These are phyloP conservation scores for Xylaria acuta DNA, from an alignment of 495 filamentous ascomycete species.

Conservation along the genomic window DNA sequence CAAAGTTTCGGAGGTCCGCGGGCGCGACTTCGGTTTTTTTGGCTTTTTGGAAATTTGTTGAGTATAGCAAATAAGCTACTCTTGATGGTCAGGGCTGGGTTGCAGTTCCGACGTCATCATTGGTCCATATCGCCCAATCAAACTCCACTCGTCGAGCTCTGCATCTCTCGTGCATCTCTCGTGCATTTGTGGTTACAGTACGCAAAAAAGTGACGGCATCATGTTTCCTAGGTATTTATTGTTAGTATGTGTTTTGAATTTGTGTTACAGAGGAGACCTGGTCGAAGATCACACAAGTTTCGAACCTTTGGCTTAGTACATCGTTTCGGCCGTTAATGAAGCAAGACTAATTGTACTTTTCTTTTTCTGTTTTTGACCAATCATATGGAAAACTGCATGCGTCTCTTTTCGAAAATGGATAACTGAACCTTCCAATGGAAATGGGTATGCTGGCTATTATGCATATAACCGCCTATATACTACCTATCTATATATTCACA, in stretches of 20 bases:
- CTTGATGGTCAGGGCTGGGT: constrained; percentile 6
- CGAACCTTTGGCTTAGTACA: neutral
- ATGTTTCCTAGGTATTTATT: neutral
- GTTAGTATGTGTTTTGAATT: neutral
- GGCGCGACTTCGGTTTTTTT: constrained; percentile 13
- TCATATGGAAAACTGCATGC: no score
- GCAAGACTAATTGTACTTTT: no score
- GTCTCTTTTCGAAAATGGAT: neutral
- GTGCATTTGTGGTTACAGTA: neutral
- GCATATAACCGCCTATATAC: neutral
- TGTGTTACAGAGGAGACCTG: neutral
- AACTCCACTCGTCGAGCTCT: neutral
- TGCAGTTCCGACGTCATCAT: constrained; percentile 15
- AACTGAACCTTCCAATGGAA: no score
- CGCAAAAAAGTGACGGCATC: no score
- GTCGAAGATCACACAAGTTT: neutral
- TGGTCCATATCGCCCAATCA: constrained; percentile 2
- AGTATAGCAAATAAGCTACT: neutral
- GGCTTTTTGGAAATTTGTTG: constrained; percentile 5
- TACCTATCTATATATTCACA: neutral
- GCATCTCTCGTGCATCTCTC: neutral
- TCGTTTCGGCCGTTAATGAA: neutral
- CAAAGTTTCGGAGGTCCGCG: constrained; percentile 16
- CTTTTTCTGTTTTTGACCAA: no score
- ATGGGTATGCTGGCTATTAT: neutral